Evolutionary conservation across 169 alveolate genomes (phyloP).

Genomic region (Plasmodium coatneyi): DNA sequence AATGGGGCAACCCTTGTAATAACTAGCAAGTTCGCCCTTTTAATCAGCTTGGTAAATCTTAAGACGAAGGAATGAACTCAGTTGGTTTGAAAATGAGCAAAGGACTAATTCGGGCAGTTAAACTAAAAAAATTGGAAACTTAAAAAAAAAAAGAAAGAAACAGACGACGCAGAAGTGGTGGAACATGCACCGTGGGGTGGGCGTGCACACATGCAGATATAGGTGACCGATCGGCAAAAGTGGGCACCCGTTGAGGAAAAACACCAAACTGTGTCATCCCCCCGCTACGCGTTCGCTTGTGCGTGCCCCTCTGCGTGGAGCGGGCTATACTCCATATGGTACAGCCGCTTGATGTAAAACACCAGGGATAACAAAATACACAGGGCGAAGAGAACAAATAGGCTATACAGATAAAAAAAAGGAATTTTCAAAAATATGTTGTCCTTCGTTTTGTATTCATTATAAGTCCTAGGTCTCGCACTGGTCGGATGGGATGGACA

Average conservation of each 20-base stretch:
- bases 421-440: conserved; percentile 25
- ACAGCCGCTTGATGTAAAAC: conserved; percentile 18
- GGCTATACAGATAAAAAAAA: conserved; percentile 28
- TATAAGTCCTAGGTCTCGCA: conserved; percentile 68
- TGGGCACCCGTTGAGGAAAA: background rate
- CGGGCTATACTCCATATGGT: conserved; percentile 2
- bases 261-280: background rate
- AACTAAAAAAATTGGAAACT: background rate
- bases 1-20: background rate
- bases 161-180: background rate
- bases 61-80: background rate
- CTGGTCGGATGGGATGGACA: conserved; percentile 46
- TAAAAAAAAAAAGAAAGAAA: background rate
- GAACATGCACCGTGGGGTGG: background rate
- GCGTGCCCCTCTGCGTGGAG: background rate
- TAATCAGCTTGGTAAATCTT: background rate
- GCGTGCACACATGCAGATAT: background rate
- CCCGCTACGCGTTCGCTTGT: background rate
- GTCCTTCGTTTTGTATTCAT: conserved; percentile 67
- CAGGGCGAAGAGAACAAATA: conserved; percentile 19
- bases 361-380: conserved; percentile 14
- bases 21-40: background rate
- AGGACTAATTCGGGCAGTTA: background rate
- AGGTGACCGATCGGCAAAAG: too few species aligned
- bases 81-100: background rate